Percentiles rank a stretch among this genome's conserved stretches.
Conservation (phyloP, 495 filamentous ascomycete species). For the Endocarpon pusillum region DNA sequence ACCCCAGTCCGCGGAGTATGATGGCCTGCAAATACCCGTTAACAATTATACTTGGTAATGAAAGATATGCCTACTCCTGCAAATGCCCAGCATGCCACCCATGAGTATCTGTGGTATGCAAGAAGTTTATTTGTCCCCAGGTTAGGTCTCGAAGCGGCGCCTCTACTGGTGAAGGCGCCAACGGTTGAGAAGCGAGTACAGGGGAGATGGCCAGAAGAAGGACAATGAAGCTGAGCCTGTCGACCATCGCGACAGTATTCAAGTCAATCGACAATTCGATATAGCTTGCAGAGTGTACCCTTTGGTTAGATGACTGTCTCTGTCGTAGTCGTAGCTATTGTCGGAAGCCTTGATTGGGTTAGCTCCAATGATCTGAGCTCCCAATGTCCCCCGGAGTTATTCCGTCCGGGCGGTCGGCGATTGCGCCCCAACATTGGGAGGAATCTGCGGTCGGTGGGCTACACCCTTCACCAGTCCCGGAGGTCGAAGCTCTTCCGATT, state of each 20-base stretch:
- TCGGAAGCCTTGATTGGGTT: too few relatives aligned
- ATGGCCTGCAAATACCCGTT: constrained; percentile 34
- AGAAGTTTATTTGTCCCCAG: constrained; percentile 87
- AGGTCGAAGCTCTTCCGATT: too few relatives aligned
- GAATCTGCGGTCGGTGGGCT: too few relatives aligned
- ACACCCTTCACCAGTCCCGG: too few relatives aligned
- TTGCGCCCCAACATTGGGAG: too few relatives aligned
- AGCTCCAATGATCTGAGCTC: too few relatives aligned
- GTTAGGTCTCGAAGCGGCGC: constrained; percentile 67
- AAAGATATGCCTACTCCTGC: constrained; percentile 45
- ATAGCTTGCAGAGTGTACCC: too few relatives aligned
- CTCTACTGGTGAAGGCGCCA: constrained; percentile 57
- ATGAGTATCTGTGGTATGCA: constrained; percentile 89
- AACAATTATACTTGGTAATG: constrained; percentile 9
- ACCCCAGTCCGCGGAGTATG: constrained; percentile 91
- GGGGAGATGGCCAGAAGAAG: constrained; percentile 6
- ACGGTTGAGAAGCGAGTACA: constrained; percentile 51
- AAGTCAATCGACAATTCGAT: too few relatives aligned
- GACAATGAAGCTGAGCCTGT: constrained; percentile 3
- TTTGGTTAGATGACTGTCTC: too few relatives aligned
- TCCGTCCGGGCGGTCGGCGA: too few relatives aligned
- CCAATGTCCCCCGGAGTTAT: too few relatives aligned
- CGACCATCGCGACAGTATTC: constrained; percentile 3
- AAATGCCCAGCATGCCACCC: constrained; percentile 92
- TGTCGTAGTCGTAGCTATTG: too few relatives aligned